These are phyloP conservation scores for Cercospora beticola DNA, from an alignment of 2,329 filamentous ascomycete species.

Conservation along the genomic window DNA sequence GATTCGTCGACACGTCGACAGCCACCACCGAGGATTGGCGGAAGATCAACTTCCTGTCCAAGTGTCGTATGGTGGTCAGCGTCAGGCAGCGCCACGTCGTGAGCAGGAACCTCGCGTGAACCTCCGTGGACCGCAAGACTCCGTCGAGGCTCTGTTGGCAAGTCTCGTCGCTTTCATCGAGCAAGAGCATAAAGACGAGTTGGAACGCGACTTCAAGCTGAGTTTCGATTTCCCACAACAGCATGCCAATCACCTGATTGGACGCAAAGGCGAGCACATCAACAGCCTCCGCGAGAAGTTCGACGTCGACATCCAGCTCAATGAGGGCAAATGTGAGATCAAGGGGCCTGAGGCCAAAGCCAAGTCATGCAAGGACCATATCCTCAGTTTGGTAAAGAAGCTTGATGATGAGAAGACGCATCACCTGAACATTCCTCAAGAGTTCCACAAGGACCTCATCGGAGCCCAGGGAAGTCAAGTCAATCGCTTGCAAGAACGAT, in stretches of 20 bases:
- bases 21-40: constrained; percentile 53
- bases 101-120: constrained; percentile 55
- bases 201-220: constrained; percentile 83
- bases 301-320: constrained; percentile 78
- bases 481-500: constrained; percentile 86
- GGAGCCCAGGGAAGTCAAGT: constrained; percentile 84
- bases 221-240: constrained; percentile 94
- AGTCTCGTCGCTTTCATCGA: constrained; percentile 79
- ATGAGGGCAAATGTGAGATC: constrained; percentile 91
- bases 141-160: constrained; percentile 67
- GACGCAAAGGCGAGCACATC: constrained; percentile 66
- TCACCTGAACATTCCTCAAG: constrained; percentile 83
- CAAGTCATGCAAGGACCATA: constrained; percentile 79
- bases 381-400: constrained; percentile 73
- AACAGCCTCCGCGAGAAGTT: constrained; percentile 68
- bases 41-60: constrained; percentile 58
- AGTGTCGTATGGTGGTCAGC: constrained; percentile 50
- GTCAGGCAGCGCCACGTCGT: constrained; percentile 46
- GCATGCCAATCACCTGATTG: constrained; percentile 81
- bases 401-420: constrained; percentile 90
- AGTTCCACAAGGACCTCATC: constrained; percentile 92
- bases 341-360: constrained; percentile 96
- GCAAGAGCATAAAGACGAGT: constrained; percentile 87
- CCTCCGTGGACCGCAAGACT: constrained; percentile 72
- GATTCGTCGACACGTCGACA: constrained; percentile 59